Evolutionary conservation across 768 basidiomycete species (phyloP).

Genomic region (Lentinula sp.): DNA sequence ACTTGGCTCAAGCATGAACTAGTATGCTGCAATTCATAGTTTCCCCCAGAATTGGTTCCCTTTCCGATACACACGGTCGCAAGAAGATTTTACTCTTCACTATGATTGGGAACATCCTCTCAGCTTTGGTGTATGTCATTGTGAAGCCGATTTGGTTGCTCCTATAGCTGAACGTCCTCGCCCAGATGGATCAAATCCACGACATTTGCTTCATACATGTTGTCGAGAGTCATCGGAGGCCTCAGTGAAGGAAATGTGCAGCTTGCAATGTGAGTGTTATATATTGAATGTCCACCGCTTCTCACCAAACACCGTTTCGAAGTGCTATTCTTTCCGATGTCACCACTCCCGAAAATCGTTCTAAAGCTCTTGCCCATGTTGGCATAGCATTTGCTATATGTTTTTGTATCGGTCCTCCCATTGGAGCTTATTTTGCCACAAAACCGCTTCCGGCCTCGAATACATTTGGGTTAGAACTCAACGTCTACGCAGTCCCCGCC

Average conservation of each 20-base stretch:
- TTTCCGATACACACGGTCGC: constrained; percentile 89
- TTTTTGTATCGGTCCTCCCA: constrained; percentile 87
- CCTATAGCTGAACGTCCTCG: not conserved
- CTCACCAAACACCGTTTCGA: constrained; percentile 5
- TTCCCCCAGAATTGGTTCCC: constrained; percentile 72
- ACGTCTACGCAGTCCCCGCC: constrained; percentile 91
- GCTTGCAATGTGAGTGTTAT: constrained; percentile 71
- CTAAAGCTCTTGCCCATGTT: constrained; percentile 83
- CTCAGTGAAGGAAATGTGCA: constrained; percentile 98
- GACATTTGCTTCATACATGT: constrained; percentile 82
- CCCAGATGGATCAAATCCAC: constrained; percentile 85
- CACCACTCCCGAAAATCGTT: constrained; percentile 71
- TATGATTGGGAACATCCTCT: constrained; percentile 92
- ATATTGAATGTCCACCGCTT: not conserved
- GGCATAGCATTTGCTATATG: constrained; percentile 96
- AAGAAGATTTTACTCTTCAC: constrained; percentile 76
- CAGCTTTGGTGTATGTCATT: constrained; percentile 71
- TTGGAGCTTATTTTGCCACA: constrained; percentile 96
- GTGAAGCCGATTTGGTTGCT: not conserved
- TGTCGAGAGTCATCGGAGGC: constrained; percentile 88
- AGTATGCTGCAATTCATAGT: constrained; percentile 82
- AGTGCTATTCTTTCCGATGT: constrained; percentile 95
- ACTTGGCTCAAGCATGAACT: constrained; percentile 26
- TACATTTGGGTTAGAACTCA: constrained; percentile 59
- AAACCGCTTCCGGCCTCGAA: constrained; percentile 60